Percentiles rank a stretch among this genome's conserved stretches.
phyloP scores from a whole-genome alignment of 2,329 filamentous ascomycete genomes.

The Dactylellina cionopaga region DNA sequence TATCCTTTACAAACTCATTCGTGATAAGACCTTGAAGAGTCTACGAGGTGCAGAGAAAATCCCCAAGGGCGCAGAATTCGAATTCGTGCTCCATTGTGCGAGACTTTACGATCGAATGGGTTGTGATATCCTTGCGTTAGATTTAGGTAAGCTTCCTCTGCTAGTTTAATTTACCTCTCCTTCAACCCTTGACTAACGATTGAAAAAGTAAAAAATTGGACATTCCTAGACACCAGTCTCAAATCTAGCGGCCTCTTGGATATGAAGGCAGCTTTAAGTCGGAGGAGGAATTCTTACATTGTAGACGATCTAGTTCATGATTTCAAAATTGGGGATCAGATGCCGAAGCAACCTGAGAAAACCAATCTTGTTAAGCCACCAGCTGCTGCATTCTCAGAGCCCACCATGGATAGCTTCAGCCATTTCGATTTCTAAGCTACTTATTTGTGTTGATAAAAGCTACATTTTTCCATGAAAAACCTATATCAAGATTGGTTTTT shows the following conservation, averaged over 20 bases:
- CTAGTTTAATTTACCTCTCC: conserved; percentile 39
- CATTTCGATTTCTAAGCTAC: conserved; percentile 84
- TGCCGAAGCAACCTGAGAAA: conserved; percentile 59
- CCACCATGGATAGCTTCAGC: conserved; percentile 85
- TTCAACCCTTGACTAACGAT: conserved; percentile 6
- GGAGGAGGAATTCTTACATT: conserved; percentile 78
- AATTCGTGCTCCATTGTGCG: conserved; percentile 87
- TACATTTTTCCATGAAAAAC: neutral
- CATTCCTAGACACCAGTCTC: conserved; percentile 70
- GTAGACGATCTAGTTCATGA: conserved; percentile 75
- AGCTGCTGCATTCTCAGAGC: conserved; percentile 86
- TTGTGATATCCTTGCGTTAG: conserved; percentile 86
- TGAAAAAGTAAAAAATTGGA: conserved; percentile 76
- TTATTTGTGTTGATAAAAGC: too few relatives aligned
- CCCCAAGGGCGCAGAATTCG: conserved; percentile 81
- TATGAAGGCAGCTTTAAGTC: conserved; percentile 58
- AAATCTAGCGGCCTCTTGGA: conserved; percentile 61
- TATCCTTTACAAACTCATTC: conserved; percentile 84
- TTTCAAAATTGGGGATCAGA: conserved; percentile 53
- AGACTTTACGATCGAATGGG: conserved; percentile 89
- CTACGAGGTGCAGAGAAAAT: conserved; percentile 85
- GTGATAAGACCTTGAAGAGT: conserved; percentile 82
- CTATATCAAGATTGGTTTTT: too few relatives aligned
- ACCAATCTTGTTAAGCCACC: conserved; percentile 66
- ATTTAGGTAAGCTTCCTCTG: conserved; percentile 71